Base-by-base conservation (phyloP, 1,139 yeast species). In the Saccharomyces hybrid region DNA sequence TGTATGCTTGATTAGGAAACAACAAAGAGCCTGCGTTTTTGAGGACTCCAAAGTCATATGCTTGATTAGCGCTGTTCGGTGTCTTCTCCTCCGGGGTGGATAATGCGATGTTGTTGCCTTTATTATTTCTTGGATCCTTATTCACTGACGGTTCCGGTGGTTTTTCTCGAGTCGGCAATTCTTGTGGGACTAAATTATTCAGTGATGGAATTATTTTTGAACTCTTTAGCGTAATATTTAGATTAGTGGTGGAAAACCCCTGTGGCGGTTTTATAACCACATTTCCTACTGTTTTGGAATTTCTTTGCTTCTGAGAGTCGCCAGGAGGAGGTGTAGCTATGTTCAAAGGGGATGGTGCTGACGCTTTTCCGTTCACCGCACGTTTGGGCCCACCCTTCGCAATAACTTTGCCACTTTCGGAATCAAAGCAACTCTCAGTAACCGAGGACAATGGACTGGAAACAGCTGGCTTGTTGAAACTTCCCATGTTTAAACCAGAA, bases 371-470 rank as follows among this genome's bases (percentile, higher is more conserved):
- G 47, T 50, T 58, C 48, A 44, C 54, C 19, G 31, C 44, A 38
- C 48, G 55, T 47, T 54, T 48, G 63, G 55, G 52, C 34, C 6
- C 34, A 47, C 29, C 16, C 14, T 34, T 34, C 19, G 23, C 9
- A 3, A 14, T 11, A 14, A 34, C 3, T 34, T 34, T 34, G 4
- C 23, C 23, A 34, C 25, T 34, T 14, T 34, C 42, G 1, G 42
- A 11, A 34, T 34, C 42, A 23, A 49, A 49, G 11, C 27, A 49
- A n/a, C 56, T 52, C 48, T 62, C 65, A 2, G 61, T 49, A n/a
- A 59, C 59, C 25, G 60, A 59, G n/a, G 59, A 54, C 34, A 54
- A 54, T 5, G 60, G 55, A 42, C 63, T 58, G 31, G 59, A 57
- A 23, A 52, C 13, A 9, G 54, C 50, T 5, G 55, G 55, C 29